Evolutionary conservation across 257 asterid species (phyloP), one percentile per base, ranked within the genome.

Genomic region (Apocynum venetum): DNA sequence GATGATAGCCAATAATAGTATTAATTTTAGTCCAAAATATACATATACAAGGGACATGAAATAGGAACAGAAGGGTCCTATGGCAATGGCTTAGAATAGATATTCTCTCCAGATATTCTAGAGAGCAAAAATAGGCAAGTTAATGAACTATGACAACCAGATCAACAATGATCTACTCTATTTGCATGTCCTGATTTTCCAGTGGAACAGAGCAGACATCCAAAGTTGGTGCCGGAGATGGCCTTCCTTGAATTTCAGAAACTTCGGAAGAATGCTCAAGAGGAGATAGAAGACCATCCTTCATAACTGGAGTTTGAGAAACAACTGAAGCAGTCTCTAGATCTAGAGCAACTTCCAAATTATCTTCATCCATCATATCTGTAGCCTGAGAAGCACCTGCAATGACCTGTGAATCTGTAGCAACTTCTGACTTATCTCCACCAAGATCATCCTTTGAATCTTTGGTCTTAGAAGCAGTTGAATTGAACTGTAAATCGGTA

Each of bases 401-500:
- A 53, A 47, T 40, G 57, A 19, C n/a, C 64, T 79, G 72, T 46
- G 72, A 9, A 31, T 72, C 71, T 14, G 64, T n/a, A 40, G 52
- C 65, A 59, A 35, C 47, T 36, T 53, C 73, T 5, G 78, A 4
- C 46, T 72, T 43, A 40, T 75, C 69, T 66, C 60, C 76, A 67
- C 72, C 76, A 46, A 73, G 72, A 36, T 43, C 67, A 52, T 67
- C 63, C 41, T 40, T 71, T 69, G n/a, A 1, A 78, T 78, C 71
- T 65, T 31, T 46, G 47, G 71, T 13, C 55, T 8, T 49, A 38
- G 78, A 52, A 73, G 35, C 51, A 14, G 55, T n/a, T 0, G 38
- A 35, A 66, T 38, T 41, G 74, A 35, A n/a, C 65, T 74, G 79
- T 55, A 71, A 3, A 13, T 72, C 65, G 14, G 47, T 46, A 40